These are phyloP conservation scores for Pseudoscleropodium purum DNA, from an alignment of 225 moss, liverwort and hornwort genomes.

Conservation along the genomic window DNA sequence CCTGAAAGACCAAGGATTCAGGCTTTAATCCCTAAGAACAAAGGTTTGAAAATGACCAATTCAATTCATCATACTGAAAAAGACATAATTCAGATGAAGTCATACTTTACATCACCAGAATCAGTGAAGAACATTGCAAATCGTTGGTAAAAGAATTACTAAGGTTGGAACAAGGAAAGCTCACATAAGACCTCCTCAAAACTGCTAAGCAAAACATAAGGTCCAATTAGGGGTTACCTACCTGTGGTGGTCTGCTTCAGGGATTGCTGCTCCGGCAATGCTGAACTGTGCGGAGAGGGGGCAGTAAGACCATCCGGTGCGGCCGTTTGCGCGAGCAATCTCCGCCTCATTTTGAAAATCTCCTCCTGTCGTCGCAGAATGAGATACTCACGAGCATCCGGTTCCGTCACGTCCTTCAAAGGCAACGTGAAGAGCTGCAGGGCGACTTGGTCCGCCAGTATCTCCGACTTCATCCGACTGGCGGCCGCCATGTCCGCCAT, in stretches of 20 bases:
- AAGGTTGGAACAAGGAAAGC: background rate
- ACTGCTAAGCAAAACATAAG: background rate
- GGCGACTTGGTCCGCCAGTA: slow-evolving; percentile 8
- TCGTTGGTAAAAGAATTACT: background rate
- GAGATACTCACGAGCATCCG: slow-evolving; percentile 17
- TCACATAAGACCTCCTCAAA: background rate
- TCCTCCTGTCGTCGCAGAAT: slow-evolving; percentile 10
- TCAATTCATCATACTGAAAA: background rate
- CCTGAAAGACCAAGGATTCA: background rate
- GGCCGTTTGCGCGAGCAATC: background rate
- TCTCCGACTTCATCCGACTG: slow-evolving; percentile 9
- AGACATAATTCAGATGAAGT: background rate
- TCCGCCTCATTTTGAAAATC: slow-evolving; percentile 3
- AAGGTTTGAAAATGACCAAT: background rate
- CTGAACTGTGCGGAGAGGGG: background rate
- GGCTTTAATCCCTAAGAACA: background rate
- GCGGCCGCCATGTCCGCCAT: slow-evolving; percentile 21
- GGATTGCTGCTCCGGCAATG: background rate
- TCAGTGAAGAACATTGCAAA: background rate
- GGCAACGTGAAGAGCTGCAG: slow-evolving; percentile 16
- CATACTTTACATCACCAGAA: background rate
- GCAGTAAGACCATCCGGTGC: background rate
- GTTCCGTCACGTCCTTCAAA: background rate
- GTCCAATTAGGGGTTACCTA: background rate
- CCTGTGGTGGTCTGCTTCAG: background rate